Conservation (phyloP, 179 eudicot species). For the Sideroxylon spinosum region DNA sequence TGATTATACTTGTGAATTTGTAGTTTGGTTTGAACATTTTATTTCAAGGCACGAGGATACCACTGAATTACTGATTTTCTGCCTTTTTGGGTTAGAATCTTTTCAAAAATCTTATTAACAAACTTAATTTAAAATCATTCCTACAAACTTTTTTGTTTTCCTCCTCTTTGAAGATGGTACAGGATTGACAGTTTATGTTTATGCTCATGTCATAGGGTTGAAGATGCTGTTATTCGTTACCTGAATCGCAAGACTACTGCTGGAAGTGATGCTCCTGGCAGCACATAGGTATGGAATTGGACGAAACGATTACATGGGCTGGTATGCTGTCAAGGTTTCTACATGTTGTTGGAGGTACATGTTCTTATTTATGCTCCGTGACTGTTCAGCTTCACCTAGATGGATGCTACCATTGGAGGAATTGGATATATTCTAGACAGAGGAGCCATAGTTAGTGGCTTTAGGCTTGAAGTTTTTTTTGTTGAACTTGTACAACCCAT, state of each 20-base stretch:
- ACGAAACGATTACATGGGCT: neutral
- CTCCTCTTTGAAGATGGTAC: neutral
- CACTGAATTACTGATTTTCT: neutral
- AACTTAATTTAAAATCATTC: neutral
- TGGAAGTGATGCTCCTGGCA: conserved; percentile 50
- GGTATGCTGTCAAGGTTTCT: neutral
- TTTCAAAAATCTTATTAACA: neutral
- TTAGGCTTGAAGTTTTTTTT: conserved; percentile 2
- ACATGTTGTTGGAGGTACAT: neutral
- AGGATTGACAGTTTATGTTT: conserved; percentile 4
- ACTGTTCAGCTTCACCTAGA: neutral
- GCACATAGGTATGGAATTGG: conserved; percentile 24
- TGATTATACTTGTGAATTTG: too few relatives aligned
- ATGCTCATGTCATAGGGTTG: conserved; percentile 42
- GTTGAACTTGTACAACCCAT: conserved; percentile 5
- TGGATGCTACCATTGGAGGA: neutral
- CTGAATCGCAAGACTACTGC: conserved; percentile 61
- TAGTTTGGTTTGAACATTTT: too few relatives aligned
- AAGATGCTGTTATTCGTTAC: conserved; percentile 82
- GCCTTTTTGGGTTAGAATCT: neutral
- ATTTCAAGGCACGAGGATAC: neutral
- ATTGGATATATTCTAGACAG: neutral
- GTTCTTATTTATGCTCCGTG: neutral
- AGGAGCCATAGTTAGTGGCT: conserved; percentile 8
- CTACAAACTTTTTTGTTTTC: neutral